Conservation (phyloP, 208 protist genomes). For the Porcisia deanei region DNA sequence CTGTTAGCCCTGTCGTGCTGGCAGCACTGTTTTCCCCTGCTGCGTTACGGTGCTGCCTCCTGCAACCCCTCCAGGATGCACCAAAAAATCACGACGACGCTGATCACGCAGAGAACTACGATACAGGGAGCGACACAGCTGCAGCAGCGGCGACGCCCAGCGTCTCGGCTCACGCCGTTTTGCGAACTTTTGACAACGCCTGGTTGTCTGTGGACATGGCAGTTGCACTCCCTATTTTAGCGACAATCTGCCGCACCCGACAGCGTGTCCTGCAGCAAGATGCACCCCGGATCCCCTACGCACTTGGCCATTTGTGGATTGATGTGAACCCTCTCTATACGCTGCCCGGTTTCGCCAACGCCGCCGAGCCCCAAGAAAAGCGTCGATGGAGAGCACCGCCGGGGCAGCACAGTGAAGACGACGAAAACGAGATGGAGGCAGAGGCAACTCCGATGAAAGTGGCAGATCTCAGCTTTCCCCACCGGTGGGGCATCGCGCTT, state of each 20-base stretch:
- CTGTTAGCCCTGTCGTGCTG: constrained; percentile 70
- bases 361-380: constrained; percentile 3
- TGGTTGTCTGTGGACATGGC: constrained; percentile 59
- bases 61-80: constrained; percentile 36
- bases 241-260: constrained; percentile 56
- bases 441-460: neutral
- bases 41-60: constrained; percentile 61
- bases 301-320: constrained; percentile 37
- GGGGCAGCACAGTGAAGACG: constrained; percentile 8
- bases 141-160: neutral
- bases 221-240: constrained; percentile 58
- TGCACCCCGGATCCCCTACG: constrained; percentile 52
- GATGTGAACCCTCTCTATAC: constrained; percentile 79
- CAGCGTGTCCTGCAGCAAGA: constrained; percentile 42
- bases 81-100: neutral
- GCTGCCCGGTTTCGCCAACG: constrained; percentile 6
- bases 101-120: neutral
- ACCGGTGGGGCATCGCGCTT: constrained; percentile 25
- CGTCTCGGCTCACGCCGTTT: constrained; percentile 12
- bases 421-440: neutral
- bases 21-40: constrained; percentile 55
- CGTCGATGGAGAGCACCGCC: constrained; percentile 22
- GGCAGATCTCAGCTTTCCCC: constrained; percentile 1
- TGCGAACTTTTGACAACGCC: constrained; percentile 28
- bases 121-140: neutral